Conservation (phyloP, 1,284 basidiomycete species). For the Phenoliferia sp. region DNA sequence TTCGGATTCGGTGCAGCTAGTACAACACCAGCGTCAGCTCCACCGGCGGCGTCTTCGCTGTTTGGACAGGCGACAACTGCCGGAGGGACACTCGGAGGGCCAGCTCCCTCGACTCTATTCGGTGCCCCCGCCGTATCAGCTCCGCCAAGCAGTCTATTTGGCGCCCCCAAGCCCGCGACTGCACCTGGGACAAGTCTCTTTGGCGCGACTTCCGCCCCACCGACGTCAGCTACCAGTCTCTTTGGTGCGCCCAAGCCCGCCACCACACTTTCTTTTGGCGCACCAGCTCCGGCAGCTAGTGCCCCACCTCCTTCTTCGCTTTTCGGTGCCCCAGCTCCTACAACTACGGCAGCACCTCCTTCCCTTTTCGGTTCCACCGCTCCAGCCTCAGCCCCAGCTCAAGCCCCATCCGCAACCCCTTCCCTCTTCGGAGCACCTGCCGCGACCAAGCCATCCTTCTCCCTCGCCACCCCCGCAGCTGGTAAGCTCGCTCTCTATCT, state of each 20-base stretch:
- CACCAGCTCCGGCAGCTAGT: slow-evolving; percentile 32
- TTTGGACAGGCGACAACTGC: slow-evolving; percentile 13
- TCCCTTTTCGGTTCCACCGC: too few relatives aligned
- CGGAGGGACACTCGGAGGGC: slow-evolving; percentile 6
- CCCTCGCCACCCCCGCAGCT: slow-evolving; percentile 30
- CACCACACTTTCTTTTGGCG: slow-evolving; percentile 19
- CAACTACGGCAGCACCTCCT: too few relatives aligned
- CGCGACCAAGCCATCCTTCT: slow-evolving; percentile 31
- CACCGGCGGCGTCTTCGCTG: slow-evolving; percentile 25
- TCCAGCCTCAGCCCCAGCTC: too few relatives aligned
- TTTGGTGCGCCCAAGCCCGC: not conserved
- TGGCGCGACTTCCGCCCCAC: not conserved
- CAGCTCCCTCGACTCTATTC: not conserved
- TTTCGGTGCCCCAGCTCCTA: too few relatives aligned
- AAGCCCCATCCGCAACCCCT: not conserved
- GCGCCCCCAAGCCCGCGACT: not conserved
- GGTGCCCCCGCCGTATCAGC: not conserved
- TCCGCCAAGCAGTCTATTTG: not conserved
- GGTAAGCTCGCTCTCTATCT: too few relatives aligned
- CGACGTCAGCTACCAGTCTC: not conserved
- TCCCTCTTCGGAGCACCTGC: slow-evolving; percentile 17
- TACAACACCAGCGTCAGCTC: slow-evolving; percentile 13
- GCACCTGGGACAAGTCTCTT: not conserved
- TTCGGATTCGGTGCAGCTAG: slow-evolving; percentile 17
- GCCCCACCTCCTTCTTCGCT: too few relatives aligned